Conservation (phyloP, 306 rosid species). For the Inga oerstediana region DNA sequence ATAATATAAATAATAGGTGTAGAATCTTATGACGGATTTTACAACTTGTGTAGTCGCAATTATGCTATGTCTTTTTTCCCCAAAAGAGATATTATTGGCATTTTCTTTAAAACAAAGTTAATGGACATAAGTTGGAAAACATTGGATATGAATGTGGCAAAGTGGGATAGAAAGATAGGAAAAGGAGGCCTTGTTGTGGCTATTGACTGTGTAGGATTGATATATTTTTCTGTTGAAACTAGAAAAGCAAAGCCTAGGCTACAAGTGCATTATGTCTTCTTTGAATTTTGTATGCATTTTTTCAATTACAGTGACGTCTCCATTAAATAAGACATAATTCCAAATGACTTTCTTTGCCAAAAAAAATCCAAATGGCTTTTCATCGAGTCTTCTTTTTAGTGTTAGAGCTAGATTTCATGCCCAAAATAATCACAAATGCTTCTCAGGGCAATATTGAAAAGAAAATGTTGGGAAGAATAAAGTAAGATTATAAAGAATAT, state of each 20-base stretch:
- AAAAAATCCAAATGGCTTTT: background rate
- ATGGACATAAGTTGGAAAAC: background rate
- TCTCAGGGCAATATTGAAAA: background rate
- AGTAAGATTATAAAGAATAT: background rate
- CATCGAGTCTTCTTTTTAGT: background rate
- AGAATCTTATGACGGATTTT: background rate
- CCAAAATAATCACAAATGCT: background rate
- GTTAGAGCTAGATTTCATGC: background rate
- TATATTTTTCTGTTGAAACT: background rate
- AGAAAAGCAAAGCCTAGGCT: background rate
- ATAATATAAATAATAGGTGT: background rate
- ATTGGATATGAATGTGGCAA: background rate
- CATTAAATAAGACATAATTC: background rate
- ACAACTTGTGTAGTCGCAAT: background rate
- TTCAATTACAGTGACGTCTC: background rate
- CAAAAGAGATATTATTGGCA: background rate
- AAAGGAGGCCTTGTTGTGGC: slow-evolving; percentile 13
- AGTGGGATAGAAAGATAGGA: background rate
- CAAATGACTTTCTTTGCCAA: background rate
- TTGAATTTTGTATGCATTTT: background rate
- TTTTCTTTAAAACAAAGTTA: background rate
- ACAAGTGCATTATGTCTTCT: background rate
- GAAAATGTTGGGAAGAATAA: background rate
- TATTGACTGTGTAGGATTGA: background rate
- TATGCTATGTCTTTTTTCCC: background rate